Conservation (phyloP, 148 eudicot species). For the Spergularia bocconei region DNA sequence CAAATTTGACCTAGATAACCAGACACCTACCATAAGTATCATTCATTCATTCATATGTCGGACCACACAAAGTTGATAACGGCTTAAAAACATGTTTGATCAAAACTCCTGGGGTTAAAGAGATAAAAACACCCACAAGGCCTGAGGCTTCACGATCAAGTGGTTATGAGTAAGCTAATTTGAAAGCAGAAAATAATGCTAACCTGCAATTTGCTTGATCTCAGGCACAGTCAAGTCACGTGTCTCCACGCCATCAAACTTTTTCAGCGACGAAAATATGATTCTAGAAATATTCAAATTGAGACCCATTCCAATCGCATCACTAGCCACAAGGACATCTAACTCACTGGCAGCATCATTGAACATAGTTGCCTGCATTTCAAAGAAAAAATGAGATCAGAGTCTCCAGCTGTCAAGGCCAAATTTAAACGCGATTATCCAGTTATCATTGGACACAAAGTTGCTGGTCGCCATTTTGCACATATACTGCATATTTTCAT, state of each 20-base stretch:
- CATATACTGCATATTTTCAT: background rate
- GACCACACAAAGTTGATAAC: no score
- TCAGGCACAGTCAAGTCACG: slow-evolving; percentile 81
- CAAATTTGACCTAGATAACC: background rate
- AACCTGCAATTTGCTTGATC: slow-evolving; percentile 98
- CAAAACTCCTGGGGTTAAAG: no score
- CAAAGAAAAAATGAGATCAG: slow-evolving; percentile 33
- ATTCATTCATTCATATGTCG: no score
- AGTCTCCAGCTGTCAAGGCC: slow-evolving; percentile 4
- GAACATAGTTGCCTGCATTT: slow-evolving; percentile 94
- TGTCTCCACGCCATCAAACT: slow-evolving; percentile 75
- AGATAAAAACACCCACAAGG: no score
- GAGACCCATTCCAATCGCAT: slow-evolving; percentile 99
- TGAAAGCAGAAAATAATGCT: slow-evolving; percentile 2
- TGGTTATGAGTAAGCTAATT: background rate
- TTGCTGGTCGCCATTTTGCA: background rate
- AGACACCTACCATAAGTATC: no score
- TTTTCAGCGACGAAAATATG: slow-evolving; percentile 72
- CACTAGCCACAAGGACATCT: slow-evolving; percentile 98
- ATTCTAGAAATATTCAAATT: slow-evolving; percentile 92
- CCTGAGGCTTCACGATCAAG: no score
- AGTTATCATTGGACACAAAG: slow-evolving; percentile 1
- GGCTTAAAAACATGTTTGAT: no score
- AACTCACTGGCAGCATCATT: slow-evolving; percentile 86
- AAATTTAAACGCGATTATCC: slow-evolving; percentile 2